phyloP scores from a whole-genome alignment of 169 alveolate species.

The Perkinsus chesapeaki region DNA sequence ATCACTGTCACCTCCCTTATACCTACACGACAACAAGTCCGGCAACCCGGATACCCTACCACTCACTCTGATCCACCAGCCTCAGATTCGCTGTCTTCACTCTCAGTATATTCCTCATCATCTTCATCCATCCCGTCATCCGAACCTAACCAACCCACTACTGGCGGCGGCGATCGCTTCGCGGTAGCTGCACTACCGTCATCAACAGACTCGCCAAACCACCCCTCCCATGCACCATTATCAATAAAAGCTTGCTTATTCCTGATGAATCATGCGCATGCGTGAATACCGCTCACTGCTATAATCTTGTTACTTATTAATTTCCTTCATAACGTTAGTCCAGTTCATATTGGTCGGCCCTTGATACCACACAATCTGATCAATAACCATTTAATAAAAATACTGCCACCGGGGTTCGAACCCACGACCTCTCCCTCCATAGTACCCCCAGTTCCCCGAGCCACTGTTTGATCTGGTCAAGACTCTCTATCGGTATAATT shows the following conservation, averaged over 20 bases:
- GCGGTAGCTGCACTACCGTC: slow-evolving; percentile 50
- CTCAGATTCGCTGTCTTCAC: slow-evolving; percentile 4
- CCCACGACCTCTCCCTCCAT: background rate
- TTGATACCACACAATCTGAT: slow-evolving; percentile 77
- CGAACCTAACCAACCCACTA: slow-evolving; percentile 56
- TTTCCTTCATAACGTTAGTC: slow-evolving; percentile 70
- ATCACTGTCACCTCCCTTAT: slow-evolving; percentile 34
- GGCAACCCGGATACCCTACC: background rate
- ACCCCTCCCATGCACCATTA: slow-evolving; percentile 71
- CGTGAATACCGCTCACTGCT: background rate
- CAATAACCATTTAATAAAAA: background rate
- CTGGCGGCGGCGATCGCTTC: too few species aligned
- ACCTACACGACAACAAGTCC: background rate
- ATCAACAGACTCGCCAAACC: slow-evolving; percentile 69
- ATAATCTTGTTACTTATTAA: slow-evolving; percentile 26
- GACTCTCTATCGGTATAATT: background rate
- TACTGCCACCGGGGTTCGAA: background rate
- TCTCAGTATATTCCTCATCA: slow-evolving; percentile 46
- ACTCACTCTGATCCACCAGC: background rate
- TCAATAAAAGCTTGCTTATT: slow-evolving; percentile 70
- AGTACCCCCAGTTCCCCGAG: slow-evolving; percentile 57
- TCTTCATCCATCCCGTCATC: slow-evolving; percentile 59
- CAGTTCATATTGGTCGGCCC: slow-evolving; percentile 81
- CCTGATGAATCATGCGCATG: slow-evolving; percentile 21
- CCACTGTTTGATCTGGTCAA: slow-evolving; percentile 48